Base-by-base conservation (phyloP, 208 protist genomes). In the Porcisia deanei region DNA sequence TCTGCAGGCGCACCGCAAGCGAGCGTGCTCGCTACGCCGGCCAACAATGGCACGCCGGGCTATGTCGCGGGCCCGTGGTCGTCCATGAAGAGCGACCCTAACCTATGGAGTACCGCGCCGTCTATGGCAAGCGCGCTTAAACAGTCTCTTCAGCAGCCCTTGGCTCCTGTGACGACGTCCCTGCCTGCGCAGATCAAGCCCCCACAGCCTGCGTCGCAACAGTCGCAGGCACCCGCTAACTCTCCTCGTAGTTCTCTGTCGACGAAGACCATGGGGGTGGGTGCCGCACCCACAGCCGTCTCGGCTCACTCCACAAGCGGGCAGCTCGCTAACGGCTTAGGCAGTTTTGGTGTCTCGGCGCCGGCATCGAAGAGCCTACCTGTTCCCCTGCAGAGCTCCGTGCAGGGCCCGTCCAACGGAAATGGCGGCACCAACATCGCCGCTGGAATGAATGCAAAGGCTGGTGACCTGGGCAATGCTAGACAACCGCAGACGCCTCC, bases 51-150 rank as follows among this genome's bases (percentile, higher is more conserved):
- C 57, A 71, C 73, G 22, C 67, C 61, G 47, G 68, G 73, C 60
- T 80, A 70, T 53, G 67, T 58, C 61, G 63, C 68, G 59, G 58
- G 61, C 25, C 73, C 75, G 57, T 81, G 77, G 77, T 60, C 71
- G 22, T 81, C 77, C 14, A 74, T 81, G 75, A 86, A 83, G 71
- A 75, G 34, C 34, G 82, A 86, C 41, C 45, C 65, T 9, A 82
- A 81, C 60, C 58, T 86, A 65, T 82, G 82, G 64, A 70, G 74
- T 67, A 75, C 79, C 2, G 61, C 82, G 30, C 69, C 82, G 22
- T 73, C 75, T 22, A 83, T 77, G 77, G 63, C 73, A 41, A 72
- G 72, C 47, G 74, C 79, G 47, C 76, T 81, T 58, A 81, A 82
- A 68, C 81, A 85, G 76, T 73, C 71, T 1, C 67, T 81, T 53